Conservation (phyloP, 129 eudicot genomes). For the Pulicaria dysenterica region DNA sequence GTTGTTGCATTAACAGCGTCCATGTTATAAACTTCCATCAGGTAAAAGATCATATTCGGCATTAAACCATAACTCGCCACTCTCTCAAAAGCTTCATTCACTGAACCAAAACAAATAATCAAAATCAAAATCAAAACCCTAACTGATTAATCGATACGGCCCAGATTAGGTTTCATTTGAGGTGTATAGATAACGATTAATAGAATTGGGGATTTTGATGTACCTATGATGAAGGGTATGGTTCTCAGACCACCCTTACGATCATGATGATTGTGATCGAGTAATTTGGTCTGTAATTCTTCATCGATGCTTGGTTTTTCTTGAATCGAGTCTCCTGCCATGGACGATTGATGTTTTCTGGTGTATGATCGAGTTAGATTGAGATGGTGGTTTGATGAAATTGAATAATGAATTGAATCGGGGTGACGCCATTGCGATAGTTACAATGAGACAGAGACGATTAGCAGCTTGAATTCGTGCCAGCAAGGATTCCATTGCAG, state of each 20-base stretch:
- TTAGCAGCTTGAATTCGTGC: too few relatives aligned
- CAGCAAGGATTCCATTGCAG: too few relatives aligned
- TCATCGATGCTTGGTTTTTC: neutral
- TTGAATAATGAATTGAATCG: neutral
- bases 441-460: constrained; percentile 1
- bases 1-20: constrained; percentile 38
- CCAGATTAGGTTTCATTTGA: too few relatives aligned
- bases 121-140: neutral
- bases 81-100: constrained; percentile 45
- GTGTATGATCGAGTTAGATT: neutral
- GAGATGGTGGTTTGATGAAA: neutral
- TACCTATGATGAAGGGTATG: constrained; percentile 49
- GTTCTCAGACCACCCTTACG: constrained; percentile 42
- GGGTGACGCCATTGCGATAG: constrained; percentile 16
- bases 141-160: neutral
- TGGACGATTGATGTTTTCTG: constrained; percentile 9
- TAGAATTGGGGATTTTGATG: neutral
- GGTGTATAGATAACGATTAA: neutral
- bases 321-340: constrained; percentile 23
- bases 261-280: constrained; percentile 6
- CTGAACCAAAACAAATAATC: constrained; percentile 15
- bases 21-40: constrained; percentile 48
- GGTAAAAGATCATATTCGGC: constrained; percentile 50
- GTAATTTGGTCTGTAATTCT: constrained; percentile 26
- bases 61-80: constrained; percentile 41